Conservation (phyloP, 352 stramenopile genomes). For the Phytophthora boehmeriae region DNA sequence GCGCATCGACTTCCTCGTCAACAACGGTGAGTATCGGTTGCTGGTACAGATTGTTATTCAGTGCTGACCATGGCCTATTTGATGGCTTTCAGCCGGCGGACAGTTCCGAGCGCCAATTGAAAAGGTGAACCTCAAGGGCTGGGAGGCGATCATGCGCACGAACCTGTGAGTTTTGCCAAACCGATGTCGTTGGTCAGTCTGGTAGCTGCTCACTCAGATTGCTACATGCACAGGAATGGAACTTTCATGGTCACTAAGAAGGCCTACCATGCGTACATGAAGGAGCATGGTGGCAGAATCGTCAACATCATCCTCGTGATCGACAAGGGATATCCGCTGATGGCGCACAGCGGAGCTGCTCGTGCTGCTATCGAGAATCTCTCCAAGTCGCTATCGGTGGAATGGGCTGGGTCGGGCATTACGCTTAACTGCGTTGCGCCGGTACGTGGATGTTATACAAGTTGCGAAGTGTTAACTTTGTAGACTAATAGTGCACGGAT, state of each 20-base stretch:
- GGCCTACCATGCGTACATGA: constrained; percentile 93
- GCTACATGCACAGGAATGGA: constrained; percentile 65
- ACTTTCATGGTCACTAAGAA: constrained; percentile 94
- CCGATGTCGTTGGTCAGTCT: neutral
- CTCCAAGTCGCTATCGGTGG: constrained; percentile 92
- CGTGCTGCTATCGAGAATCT: constrained; percentile 94
- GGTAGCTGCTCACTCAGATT: too few species aligned
- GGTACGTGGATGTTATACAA: constrained; percentile 49
- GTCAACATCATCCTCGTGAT: constrained; percentile 96
- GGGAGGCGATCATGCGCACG: constrained; percentile 92
- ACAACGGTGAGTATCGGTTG: constrained; percentile 73
- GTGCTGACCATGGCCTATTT: constrained; percentile 2
- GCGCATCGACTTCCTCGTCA: constrained; percentile 92
- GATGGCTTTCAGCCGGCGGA: constrained; percentile 66
- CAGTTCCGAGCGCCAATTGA: constrained; percentile 92
- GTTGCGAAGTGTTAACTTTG: neutral
- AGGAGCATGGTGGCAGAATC: constrained; percentile 92
- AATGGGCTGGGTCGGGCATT: constrained; percentile 93
- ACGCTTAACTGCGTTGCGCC: constrained; percentile 95
- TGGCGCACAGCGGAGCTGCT: constrained; percentile 91
- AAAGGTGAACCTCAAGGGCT: constrained; percentile 91
- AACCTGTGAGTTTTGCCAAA: constrained; percentile 68
- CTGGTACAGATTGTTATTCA: neutral
- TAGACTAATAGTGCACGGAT: constrained; percentile 32
- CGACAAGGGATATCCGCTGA: constrained; percentile 93